These are phyloP conservation scores for Colletotrichum agaves DNA, from an alignment of 2,329 filamentous ascomycete species.

Conservation along the genomic window DNA sequence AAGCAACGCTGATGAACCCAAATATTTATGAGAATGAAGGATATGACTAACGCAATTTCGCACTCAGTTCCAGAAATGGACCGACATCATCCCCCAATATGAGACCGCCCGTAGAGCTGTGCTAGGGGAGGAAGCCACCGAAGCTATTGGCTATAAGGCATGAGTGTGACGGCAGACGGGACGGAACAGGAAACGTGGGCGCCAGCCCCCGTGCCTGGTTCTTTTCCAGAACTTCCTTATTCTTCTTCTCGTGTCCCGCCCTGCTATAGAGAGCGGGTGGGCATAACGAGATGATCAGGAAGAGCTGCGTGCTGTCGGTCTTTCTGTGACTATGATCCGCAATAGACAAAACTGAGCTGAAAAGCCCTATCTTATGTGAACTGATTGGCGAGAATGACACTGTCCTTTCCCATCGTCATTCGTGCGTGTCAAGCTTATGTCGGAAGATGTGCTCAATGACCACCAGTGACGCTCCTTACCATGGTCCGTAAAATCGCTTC, in stretches of 20 bases:
- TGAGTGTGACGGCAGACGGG: neutral
- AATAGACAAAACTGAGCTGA: neutral
- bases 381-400: too few species aligned
- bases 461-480: too few species aligned
- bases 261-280: neutral
- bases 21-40: neutral
- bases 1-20: conserved; percentile 45
- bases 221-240: neutral
- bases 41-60: conserved; percentile 40
- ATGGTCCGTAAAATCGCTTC: too few species aligned
- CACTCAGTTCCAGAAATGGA: conserved; percentile 82
- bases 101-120: conserved; percentile 73
- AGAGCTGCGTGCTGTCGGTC: neutral
- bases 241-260: neutral
- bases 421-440: too few species aligned
- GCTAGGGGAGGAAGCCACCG: conserved; percentile 6
- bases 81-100: conserved; percentile 80
- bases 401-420: too few species aligned
- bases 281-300: neutral
- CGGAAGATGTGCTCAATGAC: too few species aligned
- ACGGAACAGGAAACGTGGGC: neutral
- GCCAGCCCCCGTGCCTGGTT: neutral
- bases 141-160: neutral
- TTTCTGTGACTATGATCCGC: neutral
- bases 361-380: too few species aligned